These are phyloP conservation scores for Pochonia chlamydosporia DNA, from an alignment of 2,329 filamentous ascomycete species.

Conservation along the genomic window DNA sequence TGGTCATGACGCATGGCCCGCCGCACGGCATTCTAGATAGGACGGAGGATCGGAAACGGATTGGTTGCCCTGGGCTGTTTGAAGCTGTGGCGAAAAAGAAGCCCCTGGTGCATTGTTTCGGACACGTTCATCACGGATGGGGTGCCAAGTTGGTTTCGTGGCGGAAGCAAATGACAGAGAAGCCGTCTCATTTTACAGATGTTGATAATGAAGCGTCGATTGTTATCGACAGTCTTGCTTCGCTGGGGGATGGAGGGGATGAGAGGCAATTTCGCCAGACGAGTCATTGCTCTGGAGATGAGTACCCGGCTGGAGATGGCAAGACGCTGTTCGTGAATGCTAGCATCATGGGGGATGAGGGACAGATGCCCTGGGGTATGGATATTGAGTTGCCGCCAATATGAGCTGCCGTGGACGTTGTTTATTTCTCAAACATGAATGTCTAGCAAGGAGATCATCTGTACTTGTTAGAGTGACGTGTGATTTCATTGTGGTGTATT, in stretches of 20 bases:
- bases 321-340: slow-evolving; percentile 3
- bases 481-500: too few relatives aligned
- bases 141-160: slow-evolving; percentile 41
- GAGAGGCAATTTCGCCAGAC: too few relatives aligned
- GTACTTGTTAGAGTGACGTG: too few relatives aligned
- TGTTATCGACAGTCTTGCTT: slow-evolving; percentile 30
- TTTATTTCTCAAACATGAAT: too few relatives aligned
- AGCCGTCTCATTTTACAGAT: slow-evolving; percentile 38
- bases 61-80: slow-evolving; percentile 27
- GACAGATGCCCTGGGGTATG: too few relatives aligned
- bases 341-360: neutral
- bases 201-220: slow-evolving; percentile 39
- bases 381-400: too few relatives aligned
- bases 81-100: slow-evolving; percentile 19
- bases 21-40: neutral
- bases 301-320: too few relatives aligned
- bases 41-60: slow-evolving; percentile 12
- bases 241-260: too few relatives aligned
- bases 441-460: too few relatives aligned
- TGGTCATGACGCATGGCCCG: neutral
- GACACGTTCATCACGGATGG: slow-evolving; percentile 27
- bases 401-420: too few relatives aligned
- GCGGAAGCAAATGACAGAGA: slow-evolving; percentile 22
- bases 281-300: too few relatives aligned
- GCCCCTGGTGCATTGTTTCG: slow-evolving; percentile 31